A percentile compares a stretch with the other conserved stretches of the same genome.
phyloP scores from a whole-genome alignment of 306 rosid species.

The Lagenaria siceraria region DNA sequence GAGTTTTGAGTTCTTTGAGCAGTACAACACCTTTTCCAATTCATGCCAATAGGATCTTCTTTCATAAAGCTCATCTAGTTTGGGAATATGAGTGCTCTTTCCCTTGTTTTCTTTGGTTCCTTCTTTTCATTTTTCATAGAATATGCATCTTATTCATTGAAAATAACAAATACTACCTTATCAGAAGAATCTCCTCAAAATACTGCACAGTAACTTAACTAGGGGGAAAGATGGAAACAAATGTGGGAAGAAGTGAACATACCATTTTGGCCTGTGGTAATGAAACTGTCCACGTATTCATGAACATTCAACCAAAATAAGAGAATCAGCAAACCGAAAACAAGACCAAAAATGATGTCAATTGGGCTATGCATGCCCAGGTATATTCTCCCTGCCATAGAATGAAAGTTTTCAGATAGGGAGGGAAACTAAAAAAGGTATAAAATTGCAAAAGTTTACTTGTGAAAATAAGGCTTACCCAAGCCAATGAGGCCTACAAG shows the following conservation, averaged over 20 bases:
- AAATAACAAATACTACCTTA: not conserved
- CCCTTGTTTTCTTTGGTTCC: not conserved
- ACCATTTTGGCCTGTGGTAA: slow-evolving; percentile 82
- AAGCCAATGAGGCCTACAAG: slow-evolving; percentile 68
- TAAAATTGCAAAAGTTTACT: not conserved
- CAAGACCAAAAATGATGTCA: slow-evolving; percentile 65
- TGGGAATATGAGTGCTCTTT: not conserved
- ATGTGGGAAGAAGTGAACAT: slow-evolving; percentile 11
- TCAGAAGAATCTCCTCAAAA: not conserved
- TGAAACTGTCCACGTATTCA: slow-evolving; percentile 47
- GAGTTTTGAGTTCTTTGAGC: not conserved
- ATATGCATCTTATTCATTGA: not conserved
- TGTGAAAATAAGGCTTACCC: slow-evolving; percentile 36
- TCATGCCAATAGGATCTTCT: not conserved
- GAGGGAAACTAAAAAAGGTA: slow-evolving; percentile 8
- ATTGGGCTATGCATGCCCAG: slow-evolving; percentile 95
- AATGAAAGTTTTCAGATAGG: slow-evolving; percentile 14
- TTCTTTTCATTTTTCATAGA: not conserved
- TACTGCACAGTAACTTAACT: not conserved
- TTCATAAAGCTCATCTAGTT: not conserved
- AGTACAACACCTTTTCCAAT: not conserved
- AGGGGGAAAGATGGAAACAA: not conserved
- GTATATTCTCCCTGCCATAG: slow-evolving; percentile 74
- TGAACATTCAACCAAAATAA: slow-evolving; percentile 67
- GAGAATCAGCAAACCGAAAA: slow-evolving; percentile 57